A percentile compares a stretch with the other conserved stretches of the same genome.
These are phyloP conservation scores for Cyclotella kingstonii DNA, from an alignment of 108 stramenopile species.

Conservation along the genomic window DNA sequence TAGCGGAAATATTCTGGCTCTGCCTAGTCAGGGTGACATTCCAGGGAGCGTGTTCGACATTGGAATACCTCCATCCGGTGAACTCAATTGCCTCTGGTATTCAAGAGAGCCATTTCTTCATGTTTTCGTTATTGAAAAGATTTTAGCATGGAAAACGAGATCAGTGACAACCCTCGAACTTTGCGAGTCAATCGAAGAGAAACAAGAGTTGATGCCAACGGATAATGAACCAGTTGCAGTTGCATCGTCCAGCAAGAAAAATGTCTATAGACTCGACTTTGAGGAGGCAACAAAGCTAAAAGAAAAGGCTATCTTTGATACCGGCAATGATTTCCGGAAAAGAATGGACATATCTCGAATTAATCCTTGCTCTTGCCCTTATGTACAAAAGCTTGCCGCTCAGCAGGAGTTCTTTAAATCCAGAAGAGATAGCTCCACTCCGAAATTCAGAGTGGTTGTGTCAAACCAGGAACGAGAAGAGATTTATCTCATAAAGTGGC, in stretches of 20 bases:
- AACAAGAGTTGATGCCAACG: conserved; percentile 9
- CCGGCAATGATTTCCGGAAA: conserved; percentile 50
- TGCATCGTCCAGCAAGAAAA: neutral
- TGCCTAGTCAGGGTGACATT: conserved; percentile 19
- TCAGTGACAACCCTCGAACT: conserved; percentile 50
- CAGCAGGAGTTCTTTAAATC: conserved; percentile 18
- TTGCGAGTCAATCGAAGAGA: conserved; percentile 8
- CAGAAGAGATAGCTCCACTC: conserved; percentile 12
- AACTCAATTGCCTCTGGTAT: conserved; percentile 73
- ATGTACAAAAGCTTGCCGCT: conserved; percentile 57
- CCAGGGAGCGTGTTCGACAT: conserved; percentile 38
- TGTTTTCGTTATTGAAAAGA: conserved; percentile 81
- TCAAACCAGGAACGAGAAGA: conserved; percentile 59
- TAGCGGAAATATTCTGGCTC: conserved; percentile 1
- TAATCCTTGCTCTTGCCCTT: conserved; percentile 61
- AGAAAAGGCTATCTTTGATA: conserved; percentile 50
- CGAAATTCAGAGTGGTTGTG: conserved; percentile 30
- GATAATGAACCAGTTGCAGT: neutral
- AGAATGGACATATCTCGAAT: conserved; percentile 79
- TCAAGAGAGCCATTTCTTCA: conserved; percentile 69
- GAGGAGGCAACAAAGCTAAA: conserved; percentile 53
- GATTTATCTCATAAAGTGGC: conserved; percentile 82
- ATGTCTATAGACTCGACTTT: conserved; percentile 23
- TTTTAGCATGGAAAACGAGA: conserved; percentile 74
- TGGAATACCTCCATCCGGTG: conserved; percentile 72